phyloP scores from a whole-genome alignment of 2,329 filamentous ascomycete species.

The Plenodomus tracheiphilus region DNA sequence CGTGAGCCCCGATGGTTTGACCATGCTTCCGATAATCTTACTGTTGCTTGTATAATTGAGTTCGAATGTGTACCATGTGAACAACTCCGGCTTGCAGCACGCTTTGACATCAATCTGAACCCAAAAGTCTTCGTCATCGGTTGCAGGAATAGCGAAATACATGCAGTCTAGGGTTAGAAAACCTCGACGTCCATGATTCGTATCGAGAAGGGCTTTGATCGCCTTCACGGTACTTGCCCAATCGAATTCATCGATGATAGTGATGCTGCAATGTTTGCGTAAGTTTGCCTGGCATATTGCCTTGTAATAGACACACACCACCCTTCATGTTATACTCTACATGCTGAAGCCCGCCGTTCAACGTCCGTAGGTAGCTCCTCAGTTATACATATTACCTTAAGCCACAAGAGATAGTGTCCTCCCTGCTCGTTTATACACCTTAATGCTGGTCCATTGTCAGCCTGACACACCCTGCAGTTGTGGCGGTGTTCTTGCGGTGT shows the following conservation, averaged over 20 bases:
- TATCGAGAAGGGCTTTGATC: conserved; percentile 20
- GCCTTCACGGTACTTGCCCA: conserved; percentile 13
- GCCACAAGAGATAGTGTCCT: no score
- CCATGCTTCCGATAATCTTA: conserved; percentile 30
- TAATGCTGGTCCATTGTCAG: no score
- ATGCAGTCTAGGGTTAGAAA: conserved; percentile 20
- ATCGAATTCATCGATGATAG: conserved; percentile 9
- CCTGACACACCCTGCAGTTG: no score
- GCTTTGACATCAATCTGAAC: conserved; percentile 35
- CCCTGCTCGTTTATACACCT: no score
- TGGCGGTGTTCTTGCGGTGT: no score
- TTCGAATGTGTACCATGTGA: conserved; percentile 27
- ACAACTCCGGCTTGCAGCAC: conserved; percentile 18
- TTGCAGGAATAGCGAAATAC: conserved; percentile 25
- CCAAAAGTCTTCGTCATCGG: conserved; percentile 7
- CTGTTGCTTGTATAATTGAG: conserved; percentile 25
- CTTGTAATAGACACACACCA: no score
- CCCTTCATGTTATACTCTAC: no score
- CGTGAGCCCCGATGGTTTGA: conserved; percentile 31
- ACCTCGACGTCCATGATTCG: conserved; percentile 20
- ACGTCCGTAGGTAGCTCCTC: no score
- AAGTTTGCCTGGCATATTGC: no score
- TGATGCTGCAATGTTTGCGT: no score
- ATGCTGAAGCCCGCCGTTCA: no score
- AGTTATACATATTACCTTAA: no score